Conservation (phyloP, 176 grass and related monocot species). For the sorghum (Sorghum bicolor) region Sorghum_bicolor_NCBIv3 NC_012870.2:5632001-5632500, state of each 20-base stretch:
- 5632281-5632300: neutral
- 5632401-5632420: neutral
- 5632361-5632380: neutral
- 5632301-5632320: neutral
- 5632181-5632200: neutral
- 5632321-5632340: neutral
- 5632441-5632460: neutral
- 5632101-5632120: neutral
- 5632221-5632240: neutral
- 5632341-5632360: neutral
- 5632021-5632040: neutral
- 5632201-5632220: neutral
- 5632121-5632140: neutral
- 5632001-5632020: neutral
- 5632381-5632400: neutral
- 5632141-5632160: neutral
- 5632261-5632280: neutral
- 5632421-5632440: neutral
- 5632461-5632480: slow-evolving; percentile 63
- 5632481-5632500: slow-evolving; percentile 71
- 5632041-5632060: neutral
- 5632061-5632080: neutral
- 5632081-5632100: neutral
- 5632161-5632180: neutral
- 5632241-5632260: neutral